A percentile compares a stretch with the other conserved stretches of the same genome.
phyloP scores from a whole-genome alignment of 768 basidiomycete species.

The Mycena albidolilacea region DNA sequence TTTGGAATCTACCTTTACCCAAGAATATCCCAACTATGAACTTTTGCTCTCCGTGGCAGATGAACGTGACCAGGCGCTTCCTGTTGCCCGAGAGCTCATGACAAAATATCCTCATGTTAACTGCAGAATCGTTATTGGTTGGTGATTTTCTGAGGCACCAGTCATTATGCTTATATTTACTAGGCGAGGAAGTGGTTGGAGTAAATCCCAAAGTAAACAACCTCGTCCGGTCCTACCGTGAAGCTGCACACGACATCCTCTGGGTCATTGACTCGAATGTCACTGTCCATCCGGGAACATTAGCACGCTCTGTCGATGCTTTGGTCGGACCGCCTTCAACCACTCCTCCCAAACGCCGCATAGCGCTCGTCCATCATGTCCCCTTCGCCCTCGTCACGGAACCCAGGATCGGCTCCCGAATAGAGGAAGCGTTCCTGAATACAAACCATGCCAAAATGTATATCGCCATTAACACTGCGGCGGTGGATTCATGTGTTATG shows the following conservation, averaged over 20 bases:
- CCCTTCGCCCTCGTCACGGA: constrained; percentile 88
- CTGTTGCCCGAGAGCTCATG: constrained; percentile 83
- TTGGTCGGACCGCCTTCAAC: constrained; percentile 64
- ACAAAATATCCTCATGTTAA: constrained; percentile 83
- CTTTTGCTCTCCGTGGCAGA: constrained; percentile 94
- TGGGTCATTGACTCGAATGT: constrained; percentile 99
- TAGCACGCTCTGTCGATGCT: constrained; percentile 89
- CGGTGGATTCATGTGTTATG: constrained; percentile 94
- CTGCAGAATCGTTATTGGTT: constrained; percentile 84
- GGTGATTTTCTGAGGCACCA: constrained; percentile 38
- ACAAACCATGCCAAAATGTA: constrained; percentile 99
- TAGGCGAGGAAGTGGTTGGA: constrained; percentile 88
- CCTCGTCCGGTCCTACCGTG: constrained; percentile 85
- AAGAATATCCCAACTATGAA: constrained; percentile 94
- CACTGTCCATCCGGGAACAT: constrained; percentile 79
- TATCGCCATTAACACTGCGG: constrained; percentile 90
- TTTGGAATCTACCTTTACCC: constrained; percentile 91
- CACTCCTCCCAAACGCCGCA: constrained; percentile 60
- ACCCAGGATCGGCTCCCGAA: constrained; percentile 78
- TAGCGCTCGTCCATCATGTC: constrained; percentile 95
- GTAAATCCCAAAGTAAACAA: constrained; percentile 99
- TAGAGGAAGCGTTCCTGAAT: constrained; percentile 96
- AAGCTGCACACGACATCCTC: constrained; percentile 89
- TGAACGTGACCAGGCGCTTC: constrained; percentile 89
- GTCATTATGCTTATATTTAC: constrained; percentile 16